A percentile compares a stretch with the other conserved stretches of the same genome.
Evolutionary conservation across 176 grass and related monocot genomes (phyloP).

Genomic region (Eremochloa ophiuroides): DNA sequence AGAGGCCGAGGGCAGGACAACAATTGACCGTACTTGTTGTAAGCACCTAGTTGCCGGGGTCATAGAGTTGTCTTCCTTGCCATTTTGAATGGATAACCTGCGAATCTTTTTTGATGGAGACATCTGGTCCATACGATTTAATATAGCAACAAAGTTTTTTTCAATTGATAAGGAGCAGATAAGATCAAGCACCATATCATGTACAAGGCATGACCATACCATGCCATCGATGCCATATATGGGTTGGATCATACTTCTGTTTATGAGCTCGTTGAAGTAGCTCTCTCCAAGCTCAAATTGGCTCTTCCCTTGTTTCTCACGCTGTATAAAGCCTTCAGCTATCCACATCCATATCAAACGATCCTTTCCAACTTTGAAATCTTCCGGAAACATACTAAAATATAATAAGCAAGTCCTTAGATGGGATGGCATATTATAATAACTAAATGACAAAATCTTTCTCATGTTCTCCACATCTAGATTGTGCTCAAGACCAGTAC

Average conservation of each 20-base stretch:
- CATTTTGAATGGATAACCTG: neutral
- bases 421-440: neutral
- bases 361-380: neutral
- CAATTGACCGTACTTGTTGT: too few species aligned
- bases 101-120: neutral
- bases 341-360: too few species aligned
- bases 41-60: too few species aligned
- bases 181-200: neutral
- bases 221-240: fast-evolving
- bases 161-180: neutral
- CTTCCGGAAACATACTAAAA: too few species aligned
- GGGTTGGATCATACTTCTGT: neutral
- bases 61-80: too few species aligned
- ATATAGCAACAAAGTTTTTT: neutral
- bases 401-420: too few species aligned
- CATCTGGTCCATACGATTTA: neutral
- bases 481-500: neutral
- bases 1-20: too few species aligned
- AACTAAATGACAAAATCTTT: neutral
- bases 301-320: neutral
- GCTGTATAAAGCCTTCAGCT: neutral
- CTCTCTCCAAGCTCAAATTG: neutral
- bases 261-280: neutral
- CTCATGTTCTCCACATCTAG: neutral
- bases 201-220: neutral